phyloP scores from a whole-genome alignment of 352 stramenopile species.

The Blastocystis sp. region DNA sequence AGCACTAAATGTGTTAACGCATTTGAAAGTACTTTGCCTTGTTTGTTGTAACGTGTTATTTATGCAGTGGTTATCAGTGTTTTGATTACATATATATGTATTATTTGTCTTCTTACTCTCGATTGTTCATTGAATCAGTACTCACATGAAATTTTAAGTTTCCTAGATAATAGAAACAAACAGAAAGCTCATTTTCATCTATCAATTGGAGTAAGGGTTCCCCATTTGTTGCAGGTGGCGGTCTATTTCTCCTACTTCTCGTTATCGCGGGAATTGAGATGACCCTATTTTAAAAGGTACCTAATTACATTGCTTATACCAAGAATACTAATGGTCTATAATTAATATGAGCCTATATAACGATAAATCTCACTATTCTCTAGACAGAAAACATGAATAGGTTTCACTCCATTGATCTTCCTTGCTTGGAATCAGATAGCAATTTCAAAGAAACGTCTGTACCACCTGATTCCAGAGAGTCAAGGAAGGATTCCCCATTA shows the following conservation, averaged over 20 bases:
- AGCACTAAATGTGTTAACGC: slow-evolving; percentile 62
- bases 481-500: no score
- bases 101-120: no score
- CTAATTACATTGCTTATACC: neutral
- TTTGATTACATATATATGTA: neutral
- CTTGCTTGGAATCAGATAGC: neutral
- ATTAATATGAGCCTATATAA: neutral
- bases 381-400: neutral
- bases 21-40: neutral
- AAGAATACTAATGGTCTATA: neutral
- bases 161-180: no score
- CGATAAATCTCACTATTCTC: slow-evolving; percentile 39
- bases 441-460: no score
- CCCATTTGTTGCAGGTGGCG: neutral
- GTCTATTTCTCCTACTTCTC: slow-evolving; percentile 53
- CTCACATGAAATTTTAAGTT: no score
- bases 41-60: slow-evolving; percentile 33
- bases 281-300: neutral
- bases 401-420: neutral
- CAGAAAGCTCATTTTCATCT: no score
- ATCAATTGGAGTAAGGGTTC: neutral
- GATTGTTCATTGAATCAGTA: no score
- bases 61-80: no score
- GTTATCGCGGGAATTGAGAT: neutral
- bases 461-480: no score